Percentiles rank a stretch among this genome's conserved stretches.
Evolutionary conservation across 1,284 basidiomycete genomes (phyloP).

Genomic region (Cutaneotrichosporon sp.): DNA sequence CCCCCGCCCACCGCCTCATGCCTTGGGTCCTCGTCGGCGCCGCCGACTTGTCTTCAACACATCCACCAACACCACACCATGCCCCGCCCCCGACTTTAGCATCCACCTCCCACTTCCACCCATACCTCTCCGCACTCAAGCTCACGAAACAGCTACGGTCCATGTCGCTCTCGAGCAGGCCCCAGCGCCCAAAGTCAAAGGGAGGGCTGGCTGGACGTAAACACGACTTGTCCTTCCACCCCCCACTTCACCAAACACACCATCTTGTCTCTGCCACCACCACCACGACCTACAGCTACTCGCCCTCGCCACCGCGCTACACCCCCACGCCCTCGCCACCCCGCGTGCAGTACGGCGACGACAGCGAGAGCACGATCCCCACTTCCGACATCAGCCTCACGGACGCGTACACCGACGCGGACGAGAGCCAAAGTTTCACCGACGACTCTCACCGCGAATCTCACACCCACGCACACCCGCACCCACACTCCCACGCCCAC

Average conservation of each 20-base stretch:
- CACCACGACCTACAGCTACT: neutral
- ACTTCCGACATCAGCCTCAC: neutral
- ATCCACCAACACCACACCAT: constrained; percentile 7
- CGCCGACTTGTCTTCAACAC: neutral
- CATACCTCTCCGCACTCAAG: constrained; percentile 9
- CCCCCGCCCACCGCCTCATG: constrained; percentile 22
- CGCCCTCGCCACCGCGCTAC: neutral
- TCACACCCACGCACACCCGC: too few species aligned
- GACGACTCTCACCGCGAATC: neutral
- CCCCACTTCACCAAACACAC: neutral
- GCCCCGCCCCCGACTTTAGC: neutral
- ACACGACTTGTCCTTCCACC: neutral
- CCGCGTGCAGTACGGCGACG: neutral
- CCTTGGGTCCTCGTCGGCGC: too few species aligned
- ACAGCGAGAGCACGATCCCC: neutral
- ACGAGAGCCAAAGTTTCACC: constrained; percentile 3
- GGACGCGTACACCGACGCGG: neutral
- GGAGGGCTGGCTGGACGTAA: neutral
- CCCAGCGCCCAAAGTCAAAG: constrained; percentile 5
- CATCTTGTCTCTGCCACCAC: constrained; percentile 3
- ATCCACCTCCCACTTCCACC: constrained; percentile 2
- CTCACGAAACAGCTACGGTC: constrained; percentile 3
- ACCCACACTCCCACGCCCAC: neutral
- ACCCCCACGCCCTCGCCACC: neutral
- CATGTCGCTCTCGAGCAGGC: constrained; percentile 4